These are phyloP conservation scores for Arthroderma uncinatum DNA, from an alignment of 2,329 filamentous ascomycete genomes.

Conservation along the genomic window DNA sequence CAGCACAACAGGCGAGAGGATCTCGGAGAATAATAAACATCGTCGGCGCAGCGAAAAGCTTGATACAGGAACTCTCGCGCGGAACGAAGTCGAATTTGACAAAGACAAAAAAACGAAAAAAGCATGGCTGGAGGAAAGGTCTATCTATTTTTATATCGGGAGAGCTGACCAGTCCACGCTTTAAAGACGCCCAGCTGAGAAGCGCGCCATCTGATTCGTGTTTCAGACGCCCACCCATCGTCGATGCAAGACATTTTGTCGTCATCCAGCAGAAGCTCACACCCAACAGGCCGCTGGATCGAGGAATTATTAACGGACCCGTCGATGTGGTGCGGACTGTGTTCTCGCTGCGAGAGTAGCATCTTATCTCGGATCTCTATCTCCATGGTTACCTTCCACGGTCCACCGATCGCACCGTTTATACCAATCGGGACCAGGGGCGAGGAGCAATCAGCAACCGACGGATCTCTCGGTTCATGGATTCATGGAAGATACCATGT, in stretches of 20 bases:
- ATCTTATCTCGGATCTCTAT: not conserved
- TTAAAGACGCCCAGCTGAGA: not conserved
- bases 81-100: not conserved
- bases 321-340: too few species aligned
- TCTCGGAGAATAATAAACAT: constrained; percentile 2
- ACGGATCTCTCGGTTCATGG: not conserved
- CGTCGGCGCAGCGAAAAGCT: not conserved
- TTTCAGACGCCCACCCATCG: constrained; percentile 2
- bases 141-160: constrained; percentile 1
- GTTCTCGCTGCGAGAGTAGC: not conserved
- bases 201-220: constrained; percentile 4
- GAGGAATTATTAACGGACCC: constrained; percentile 3
- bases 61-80: not conserved
- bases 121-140: not conserved
- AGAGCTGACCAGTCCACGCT: not conserved
- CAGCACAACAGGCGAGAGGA: not conserved
- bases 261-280: not conserved
- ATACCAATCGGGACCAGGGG: not conserved
- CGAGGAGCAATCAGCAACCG: not conserved
- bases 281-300: not conserved
- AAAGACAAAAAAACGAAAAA: not conserved
- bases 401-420: not conserved
- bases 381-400: not conserved
- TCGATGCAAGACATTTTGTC: constrained; percentile 5
- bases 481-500: not conserved